Evolutionary conservation across 345 rosid species (phyloP).

Genomic region (Noccaea caerulescens): DNA sequence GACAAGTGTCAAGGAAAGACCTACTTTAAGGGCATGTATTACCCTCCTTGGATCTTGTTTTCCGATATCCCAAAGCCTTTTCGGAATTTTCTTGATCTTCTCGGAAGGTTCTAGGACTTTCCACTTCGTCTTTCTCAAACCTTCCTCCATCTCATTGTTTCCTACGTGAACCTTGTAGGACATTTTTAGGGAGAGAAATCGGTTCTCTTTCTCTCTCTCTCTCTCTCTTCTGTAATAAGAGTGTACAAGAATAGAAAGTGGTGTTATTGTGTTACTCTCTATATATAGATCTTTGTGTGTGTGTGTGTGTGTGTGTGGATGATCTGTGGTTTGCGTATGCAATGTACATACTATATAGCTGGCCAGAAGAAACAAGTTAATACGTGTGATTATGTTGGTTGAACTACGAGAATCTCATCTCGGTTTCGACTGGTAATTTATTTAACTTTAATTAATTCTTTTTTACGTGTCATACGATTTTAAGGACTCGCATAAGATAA

Average conservation of each 20-base stretch:
- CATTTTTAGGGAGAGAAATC: conserved; percentile 34
- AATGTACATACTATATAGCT: not conserved
- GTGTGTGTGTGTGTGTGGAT: not conserved
- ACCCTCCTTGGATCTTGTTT: conserved; percentile 79
- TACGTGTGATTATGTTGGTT: conserved; percentile 39
- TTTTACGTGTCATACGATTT: conserved; percentile 16
- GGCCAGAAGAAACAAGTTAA: conserved; percentile 17
- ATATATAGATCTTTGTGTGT: conserved; percentile 15
- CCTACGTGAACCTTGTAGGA: conserved; percentile 43
- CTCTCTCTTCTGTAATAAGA: not conserved
- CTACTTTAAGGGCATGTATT: conserved; percentile 86
- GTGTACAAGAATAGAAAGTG: conserved; percentile 29
- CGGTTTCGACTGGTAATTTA: not conserved
- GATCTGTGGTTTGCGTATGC: conserved; percentile 28
- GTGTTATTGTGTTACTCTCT: conserved; percentile 19
- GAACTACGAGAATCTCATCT: conserved; percentile 33
- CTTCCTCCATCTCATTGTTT: conserved; percentile 36
- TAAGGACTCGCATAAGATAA: not conserved
- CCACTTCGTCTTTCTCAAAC: conserved; percentile 40
- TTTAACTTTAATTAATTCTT: not conserved
- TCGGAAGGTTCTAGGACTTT: conserved; percentile 28
- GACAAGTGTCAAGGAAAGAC: conserved; percentile 67
- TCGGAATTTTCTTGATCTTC: conserved; percentile 50
- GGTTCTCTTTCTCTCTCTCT: not conserved
- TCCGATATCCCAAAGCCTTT: conserved; percentile 56